These are phyloP conservation scores for Chiua virens DNA, from an alignment of 768 basidiomycete species.

Conservation along the genomic window DNA sequence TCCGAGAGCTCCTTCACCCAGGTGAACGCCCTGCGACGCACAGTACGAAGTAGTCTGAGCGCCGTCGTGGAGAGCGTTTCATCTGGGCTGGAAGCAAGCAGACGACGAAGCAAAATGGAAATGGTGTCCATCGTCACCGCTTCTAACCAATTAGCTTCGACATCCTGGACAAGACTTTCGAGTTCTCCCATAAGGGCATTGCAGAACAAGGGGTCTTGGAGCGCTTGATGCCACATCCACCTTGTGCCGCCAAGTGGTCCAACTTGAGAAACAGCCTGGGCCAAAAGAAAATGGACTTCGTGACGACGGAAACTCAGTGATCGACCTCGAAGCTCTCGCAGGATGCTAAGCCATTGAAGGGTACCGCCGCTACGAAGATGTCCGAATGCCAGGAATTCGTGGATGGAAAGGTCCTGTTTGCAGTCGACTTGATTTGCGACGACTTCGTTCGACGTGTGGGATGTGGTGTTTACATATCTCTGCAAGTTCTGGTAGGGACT, in stretches of 20 bases:
- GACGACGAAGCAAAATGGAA: constrained; percentile 33
- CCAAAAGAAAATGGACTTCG: constrained; percentile 42
- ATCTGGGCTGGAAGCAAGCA: constrained; percentile 29
- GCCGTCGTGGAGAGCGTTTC: constrained; percentile 14
- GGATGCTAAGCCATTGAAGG: constrained; percentile 53
- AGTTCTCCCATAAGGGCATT: constrained; percentile 34
- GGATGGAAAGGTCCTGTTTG: constrained; percentile 37
- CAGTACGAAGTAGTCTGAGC: constrained; percentile 26
- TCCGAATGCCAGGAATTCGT: constrained; percentile 46
- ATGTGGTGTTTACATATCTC: constrained; percentile 35
- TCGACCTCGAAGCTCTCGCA: constrained; percentile 40
- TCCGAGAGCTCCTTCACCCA: constrained; percentile 38
- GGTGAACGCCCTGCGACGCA: constrained; percentile 30
- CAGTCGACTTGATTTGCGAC: constrained; percentile 45
- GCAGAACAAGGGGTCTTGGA: constrained; percentile 34
- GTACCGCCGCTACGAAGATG: constrained; percentile 42
- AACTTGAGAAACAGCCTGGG: constrained; percentile 44
- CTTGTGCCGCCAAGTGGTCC: constrained; percentile 27
- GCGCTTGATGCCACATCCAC: constrained; percentile 40
- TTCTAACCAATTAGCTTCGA: constrained; percentile 44
- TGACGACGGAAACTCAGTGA: constrained; percentile 37
- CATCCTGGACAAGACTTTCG: constrained; percentile 27
- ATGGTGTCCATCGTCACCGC: constrained; percentile 31
- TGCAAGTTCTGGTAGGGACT: constrained; percentile 38
- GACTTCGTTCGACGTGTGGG: constrained; percentile 41